phyloP scores from a whole-genome alignment of 805 yeast genomes.

The Candida bentonensis region DNA sequence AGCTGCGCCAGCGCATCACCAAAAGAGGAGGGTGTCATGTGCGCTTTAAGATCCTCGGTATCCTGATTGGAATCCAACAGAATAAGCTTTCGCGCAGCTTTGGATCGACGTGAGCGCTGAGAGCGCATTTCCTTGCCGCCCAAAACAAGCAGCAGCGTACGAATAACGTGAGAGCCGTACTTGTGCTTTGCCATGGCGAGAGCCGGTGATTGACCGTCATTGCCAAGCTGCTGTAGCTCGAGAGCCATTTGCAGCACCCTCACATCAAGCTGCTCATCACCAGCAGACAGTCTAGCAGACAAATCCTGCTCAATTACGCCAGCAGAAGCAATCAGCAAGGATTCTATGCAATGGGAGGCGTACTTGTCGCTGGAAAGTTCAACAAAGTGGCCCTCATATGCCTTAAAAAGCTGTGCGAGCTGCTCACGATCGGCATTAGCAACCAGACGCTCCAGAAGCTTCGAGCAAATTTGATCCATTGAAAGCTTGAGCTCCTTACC shows the following conservation, averaged over 20 bases:
- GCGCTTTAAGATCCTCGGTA: conserved; percentile 36
- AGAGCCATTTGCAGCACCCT: conserved; percentile 52
- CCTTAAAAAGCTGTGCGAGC: conserved; percentile 47
- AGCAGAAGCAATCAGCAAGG: conserved; percentile 63
- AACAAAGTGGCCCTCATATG: conserved; percentile 62
- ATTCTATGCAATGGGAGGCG: conserved; percentile 87
- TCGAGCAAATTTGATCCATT: conserved; percentile 90
- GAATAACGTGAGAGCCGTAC: conserved; percentile 79
- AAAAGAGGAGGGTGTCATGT: conserved; percentile 58
- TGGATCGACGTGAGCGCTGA: conserved; percentile 69
- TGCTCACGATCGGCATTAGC: conserved; percentile 50
- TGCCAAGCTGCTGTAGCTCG: conserved; percentile 49
- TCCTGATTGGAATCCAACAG: conserved; percentile 70
- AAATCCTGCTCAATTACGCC: conserved; percentile 63
- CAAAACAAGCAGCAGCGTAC: conserved; percentile 55
- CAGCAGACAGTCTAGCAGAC: conserved; percentile 17
- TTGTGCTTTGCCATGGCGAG: conserved; percentile 51
- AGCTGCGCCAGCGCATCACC: conserved; percentile 43
- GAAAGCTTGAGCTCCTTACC: conserved; percentile 88
- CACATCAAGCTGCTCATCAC: conserved; percentile 27
- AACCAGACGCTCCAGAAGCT: conserved; percentile 78
- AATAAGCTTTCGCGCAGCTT: conserved; percentile 82
- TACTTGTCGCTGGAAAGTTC: conserved; percentile 74
- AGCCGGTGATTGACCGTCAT: conserved; percentile 13
- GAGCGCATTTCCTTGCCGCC: conserved; percentile 67